Evolutionary conservation across 257 asterid species (phyloP).

Genomic region (Ocimum tenuiflorum): DNA sequence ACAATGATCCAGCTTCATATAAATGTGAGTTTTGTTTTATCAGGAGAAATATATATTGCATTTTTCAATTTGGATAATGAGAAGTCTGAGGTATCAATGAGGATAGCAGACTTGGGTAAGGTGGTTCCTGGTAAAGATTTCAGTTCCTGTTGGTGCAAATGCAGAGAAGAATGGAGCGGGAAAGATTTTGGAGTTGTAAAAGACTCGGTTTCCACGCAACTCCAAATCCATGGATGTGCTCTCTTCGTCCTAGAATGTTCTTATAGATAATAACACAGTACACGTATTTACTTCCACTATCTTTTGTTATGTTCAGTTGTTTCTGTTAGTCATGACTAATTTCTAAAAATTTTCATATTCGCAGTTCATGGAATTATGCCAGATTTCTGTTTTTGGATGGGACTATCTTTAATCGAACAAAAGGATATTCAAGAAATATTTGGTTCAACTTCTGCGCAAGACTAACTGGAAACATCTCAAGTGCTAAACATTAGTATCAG

Average conservation of each 20-base stretch:
- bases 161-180: conserved; percentile 74
- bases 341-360: too few species aligned
- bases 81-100: conserved; percentile 36
- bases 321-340: too few species aligned
- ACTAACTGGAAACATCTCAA: too few species aligned
- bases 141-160: conserved; percentile 25
- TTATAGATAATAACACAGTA: conserved; percentile 1
- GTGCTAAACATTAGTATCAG: too few species aligned
- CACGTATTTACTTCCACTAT: too few species aligned
- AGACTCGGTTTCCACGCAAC: conserved; percentile 33
- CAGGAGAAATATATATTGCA: conserved; percentile 78
- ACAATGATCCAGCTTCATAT: not conserved
- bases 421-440: too few species aligned
- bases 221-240: conserved; percentile 64
- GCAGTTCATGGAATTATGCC: too few species aligned
- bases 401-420: too few species aligned
- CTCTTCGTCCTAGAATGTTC: conserved; percentile 55
- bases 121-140: conserved; percentile 34
- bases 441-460: too few species aligned
- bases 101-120: conserved; percentile 39
- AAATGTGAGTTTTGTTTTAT: not conserved
- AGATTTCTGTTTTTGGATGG: too few species aligned
- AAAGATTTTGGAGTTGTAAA: conserved; percentile 46
- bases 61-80: conserved; percentile 56
- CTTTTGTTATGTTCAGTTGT: too few species aligned